Conservation (phyloP, 805 yeast species). For the Dipodascopsis uninucleata region DNA sequence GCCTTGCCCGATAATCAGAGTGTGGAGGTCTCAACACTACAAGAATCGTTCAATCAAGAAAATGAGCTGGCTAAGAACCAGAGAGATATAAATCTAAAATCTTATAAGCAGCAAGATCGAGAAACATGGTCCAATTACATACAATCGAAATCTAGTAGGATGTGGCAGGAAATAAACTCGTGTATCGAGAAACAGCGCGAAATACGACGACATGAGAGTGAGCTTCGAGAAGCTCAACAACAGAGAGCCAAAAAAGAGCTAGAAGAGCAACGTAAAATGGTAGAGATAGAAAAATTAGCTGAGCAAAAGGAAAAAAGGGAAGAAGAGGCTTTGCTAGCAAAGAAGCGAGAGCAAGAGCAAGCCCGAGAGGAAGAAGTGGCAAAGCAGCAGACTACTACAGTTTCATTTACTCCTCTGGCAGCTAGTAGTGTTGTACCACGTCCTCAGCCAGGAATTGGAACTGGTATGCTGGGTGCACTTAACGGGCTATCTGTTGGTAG, state of each 20-base stretch:
- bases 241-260: neutral
- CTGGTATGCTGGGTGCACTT: too few species aligned
- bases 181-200: slow-evolving; percentile 12
- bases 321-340: neutral
- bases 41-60: neutral
- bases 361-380: slow-evolving; percentile 9
- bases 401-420: too few species aligned
- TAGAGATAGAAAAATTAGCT: slow-evolving; percentile 3
- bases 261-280: neutral
- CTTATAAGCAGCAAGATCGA: neutral
- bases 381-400: too few species aligned
- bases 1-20: too few species aligned
- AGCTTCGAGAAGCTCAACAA: slow-evolving; percentile 2
- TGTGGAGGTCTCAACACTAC: too few species aligned
- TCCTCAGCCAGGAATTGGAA: too few species aligned
- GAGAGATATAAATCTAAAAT: slow-evolving; percentile 2
- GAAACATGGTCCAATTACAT: slow-evolving; percentile 5
- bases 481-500: too few species aligned
- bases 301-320: neutral
- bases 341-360: neutral
- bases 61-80: slow-evolving; percentile 9
- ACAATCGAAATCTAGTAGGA: slow-evolving; percentile 2
- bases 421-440: too few species aligned
- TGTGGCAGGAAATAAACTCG: slow-evolving; percentile 11
- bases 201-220: neutral